phyloP scores from a whole-genome alignment of 495 filamentous ascomycete genomes.

The Ramalina intermedia region DNA sequence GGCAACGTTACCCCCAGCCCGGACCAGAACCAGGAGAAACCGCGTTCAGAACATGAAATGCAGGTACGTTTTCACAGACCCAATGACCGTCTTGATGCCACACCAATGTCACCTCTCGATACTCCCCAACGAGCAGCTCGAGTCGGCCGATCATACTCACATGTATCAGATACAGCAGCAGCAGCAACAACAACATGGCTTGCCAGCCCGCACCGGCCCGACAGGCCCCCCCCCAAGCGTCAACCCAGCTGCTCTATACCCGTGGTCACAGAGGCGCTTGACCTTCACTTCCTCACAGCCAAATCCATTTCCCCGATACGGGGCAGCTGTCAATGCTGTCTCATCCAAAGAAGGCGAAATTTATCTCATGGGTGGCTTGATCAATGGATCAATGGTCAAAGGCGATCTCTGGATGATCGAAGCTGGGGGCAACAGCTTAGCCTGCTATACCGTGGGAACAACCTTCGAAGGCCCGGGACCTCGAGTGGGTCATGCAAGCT shows the following conservation, averaged over 20 bases:
- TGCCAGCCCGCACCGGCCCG: constrained; percentile 9
- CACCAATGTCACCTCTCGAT: not conserved
- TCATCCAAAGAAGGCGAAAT: constrained; percentile 94
- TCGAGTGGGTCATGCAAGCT: constrained; percentile 84
- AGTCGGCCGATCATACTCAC: not conserved
- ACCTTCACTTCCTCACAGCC: constrained; percentile 71
- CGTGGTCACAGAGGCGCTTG: constrained; percentile 84
- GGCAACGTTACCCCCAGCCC: constrained; percentile 33
- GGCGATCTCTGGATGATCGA: constrained; percentile 98
- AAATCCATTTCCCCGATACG: constrained; percentile 92
- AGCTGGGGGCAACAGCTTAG: constrained; percentile 63
- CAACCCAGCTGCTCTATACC: constrained; percentile 58
- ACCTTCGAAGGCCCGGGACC: constrained; percentile 90
- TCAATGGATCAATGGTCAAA: constrained; percentile 86
- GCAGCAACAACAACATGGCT: constrained; percentile 11
- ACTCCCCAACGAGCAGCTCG: no score
- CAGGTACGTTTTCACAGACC: constrained; percentile 25
- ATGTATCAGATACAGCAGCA: constrained; percentile 2
- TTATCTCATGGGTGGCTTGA: constrained; percentile 93
- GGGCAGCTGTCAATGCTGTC: constrained; percentile 83
- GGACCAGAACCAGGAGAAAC: constrained; percentile 33
- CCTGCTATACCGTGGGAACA: constrained; percentile 82
- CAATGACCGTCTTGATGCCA: not conserved
- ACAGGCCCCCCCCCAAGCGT: constrained; percentile 27
- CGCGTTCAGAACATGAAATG: constrained; percentile 33